Evolutionary conservation across 352 stramenopile genomes (phyloP).

Genomic region (Globisporangium rhizosaccharum): DNA sequence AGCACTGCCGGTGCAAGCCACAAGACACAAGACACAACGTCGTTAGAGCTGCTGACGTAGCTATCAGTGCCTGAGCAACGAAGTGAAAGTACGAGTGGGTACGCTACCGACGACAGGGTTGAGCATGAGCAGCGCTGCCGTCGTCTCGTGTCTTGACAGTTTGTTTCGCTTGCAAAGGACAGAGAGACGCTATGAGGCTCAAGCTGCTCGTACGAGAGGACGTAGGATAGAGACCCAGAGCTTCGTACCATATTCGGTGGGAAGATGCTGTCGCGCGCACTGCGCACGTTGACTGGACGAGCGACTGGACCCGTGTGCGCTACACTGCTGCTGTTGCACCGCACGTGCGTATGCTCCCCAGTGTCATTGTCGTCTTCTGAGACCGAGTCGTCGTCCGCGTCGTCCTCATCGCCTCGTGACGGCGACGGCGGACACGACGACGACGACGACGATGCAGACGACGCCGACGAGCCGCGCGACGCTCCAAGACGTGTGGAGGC

Average conservation of each 20-base stretch:
- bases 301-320: background rate
- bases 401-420: conserved; percentile 7
- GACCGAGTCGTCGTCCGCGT: conserved; percentile 2
- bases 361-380: background rate
- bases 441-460: conserved; percentile 9
- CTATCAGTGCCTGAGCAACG: background rate
- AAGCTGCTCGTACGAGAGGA: no score
- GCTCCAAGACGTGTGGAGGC: background rate
- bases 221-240: no score
- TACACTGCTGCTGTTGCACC: background rate
- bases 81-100: background rate
- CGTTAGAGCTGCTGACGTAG: background rate
- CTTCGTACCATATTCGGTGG: conserved; percentile 10
- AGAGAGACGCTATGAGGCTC: no score
- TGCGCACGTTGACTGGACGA: background rate
- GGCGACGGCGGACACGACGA: conserved; percentile 12
- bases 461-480: conserved; percentile 4
- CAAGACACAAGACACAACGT: background rate
- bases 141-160: conserved; percentile 16
- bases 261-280: conserved; percentile 7
- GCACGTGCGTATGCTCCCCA: background rate
- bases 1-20: conserved; percentile 20
- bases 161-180: conserved; percentile 4
- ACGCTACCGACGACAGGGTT: conserved; percentile 37
- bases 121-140: conserved; percentile 26